Percentiles rank a stretch among this genome's conserved stretches.
These are phyloP conservation scores for Cydonia oblonga DNA, from an alignment of 331 rosid species.

Conservation along the genomic window DNA sequence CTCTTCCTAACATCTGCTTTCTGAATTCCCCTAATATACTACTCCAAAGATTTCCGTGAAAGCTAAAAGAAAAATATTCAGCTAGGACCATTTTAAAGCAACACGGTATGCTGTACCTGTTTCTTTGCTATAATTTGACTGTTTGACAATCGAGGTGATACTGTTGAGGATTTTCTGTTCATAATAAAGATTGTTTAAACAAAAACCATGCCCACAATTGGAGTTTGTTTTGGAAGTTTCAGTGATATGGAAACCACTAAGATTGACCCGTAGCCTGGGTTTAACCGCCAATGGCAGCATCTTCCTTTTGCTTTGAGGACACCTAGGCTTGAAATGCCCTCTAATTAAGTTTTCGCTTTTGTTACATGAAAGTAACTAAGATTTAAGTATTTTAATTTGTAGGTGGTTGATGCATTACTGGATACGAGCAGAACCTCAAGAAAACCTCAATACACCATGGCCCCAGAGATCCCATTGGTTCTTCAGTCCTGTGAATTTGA, in stretches of 20 bases:
- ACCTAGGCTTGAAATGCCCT: not conserved
- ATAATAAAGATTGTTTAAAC: not conserved
- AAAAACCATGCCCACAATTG: not conserved
- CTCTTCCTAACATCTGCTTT: not conserved
- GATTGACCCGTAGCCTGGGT: not conserved
- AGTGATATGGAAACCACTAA: not conserved
- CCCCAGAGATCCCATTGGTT: conserved; percentile 79
- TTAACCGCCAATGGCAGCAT: not conserved
- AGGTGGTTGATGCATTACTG: conserved; percentile 64
- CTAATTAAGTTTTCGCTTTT: not conserved
- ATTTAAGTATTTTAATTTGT: conserved; percentile 17
- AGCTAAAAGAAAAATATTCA: not conserved
- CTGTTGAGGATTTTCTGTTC: not conserved
- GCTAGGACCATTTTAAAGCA: not conserved
- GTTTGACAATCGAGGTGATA: not conserved
- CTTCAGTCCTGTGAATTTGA: conserved; percentile 86
- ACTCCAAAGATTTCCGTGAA: not conserved
- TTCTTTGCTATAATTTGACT: not conserved
- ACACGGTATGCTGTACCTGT: not conserved
- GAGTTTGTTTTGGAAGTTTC: not conserved
- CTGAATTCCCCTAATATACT: not conserved
- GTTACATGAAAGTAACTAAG: conserved; percentile 10
- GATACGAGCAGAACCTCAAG: conserved; percentile 47
- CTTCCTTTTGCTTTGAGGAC: not conserved
- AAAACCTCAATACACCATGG: conserved; percentile 85